Base-by-base conservation (phyloP, 2,329 filamentous ascomycete species). In the Alternaria rosae region DNA sequence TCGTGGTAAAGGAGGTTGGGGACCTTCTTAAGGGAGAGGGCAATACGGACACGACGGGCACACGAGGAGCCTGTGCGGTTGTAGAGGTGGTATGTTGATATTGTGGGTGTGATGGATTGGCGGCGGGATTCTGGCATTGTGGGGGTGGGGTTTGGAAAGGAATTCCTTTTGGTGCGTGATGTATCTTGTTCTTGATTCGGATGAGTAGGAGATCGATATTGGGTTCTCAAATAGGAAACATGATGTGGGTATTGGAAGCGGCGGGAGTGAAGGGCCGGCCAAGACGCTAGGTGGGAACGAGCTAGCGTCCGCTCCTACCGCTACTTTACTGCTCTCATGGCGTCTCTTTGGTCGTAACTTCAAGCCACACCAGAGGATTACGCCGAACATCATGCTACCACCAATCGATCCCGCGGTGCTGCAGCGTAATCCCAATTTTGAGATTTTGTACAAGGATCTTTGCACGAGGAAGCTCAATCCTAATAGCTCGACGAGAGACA, bases 11-110 rank as follows among this genome's bases (percentile, higher is more conserved):
- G 85, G 1, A 25, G 8, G 11, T 58, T 57, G 23, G 32, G 28
- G 5, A 58, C 15, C 1, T 17, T 3, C 23, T 90, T 90, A 53
- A 87, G 79, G 57, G 85, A 79, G 1, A 88, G 79, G 11, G 86
- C 86, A 61, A 89, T 89, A 87, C 47, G 86, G 6, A 90, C 79
- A 12, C 88, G 85, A 1, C 85, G 87, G 1, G 87, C 86, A 78
- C 87, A 90, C 15, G 87, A 89, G 50, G 88, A 90, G 64, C 86
- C 83, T 77, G 86, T 89, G 78, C 88, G 89, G 62, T 83, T 85
- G 79, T 89, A 84, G 10, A 90, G 83, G 2, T 76, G 80, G 69
- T 54, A 64, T 54, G 21, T 41, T 13, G 17, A 20, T 13, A 4
- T 4, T 15, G 25, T 32, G 9, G 17, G 5, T 28, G 26, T 17